Conservation (phyloP, 73 alveolate species). For the Paramecium caudatum region DNA sequence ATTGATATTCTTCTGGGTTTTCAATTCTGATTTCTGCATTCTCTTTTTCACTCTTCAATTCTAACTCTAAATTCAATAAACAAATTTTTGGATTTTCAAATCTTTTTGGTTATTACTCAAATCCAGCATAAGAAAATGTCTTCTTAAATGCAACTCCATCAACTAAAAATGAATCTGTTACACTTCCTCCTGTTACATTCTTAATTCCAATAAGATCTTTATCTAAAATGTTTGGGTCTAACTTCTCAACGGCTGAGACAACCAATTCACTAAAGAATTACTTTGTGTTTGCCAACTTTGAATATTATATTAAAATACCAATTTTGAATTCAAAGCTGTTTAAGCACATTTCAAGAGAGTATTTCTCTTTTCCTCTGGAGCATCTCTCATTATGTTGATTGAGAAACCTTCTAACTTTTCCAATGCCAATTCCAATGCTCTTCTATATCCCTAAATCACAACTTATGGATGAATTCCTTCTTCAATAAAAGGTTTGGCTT, state of each 20-base stretch:
- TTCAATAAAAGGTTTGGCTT: conserved; percentile 93
- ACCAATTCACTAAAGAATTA: conserved; percentile 97
- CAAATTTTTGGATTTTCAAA: conserved; percentile 94
- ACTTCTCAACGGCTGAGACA: conserved; percentile 94
- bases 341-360: conserved; percentile 90
- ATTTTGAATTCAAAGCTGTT: conserved; percentile 90
- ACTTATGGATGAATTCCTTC: conserved; percentile 96
- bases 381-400: conserved; percentile 81
- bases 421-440: conserved; percentile 84
- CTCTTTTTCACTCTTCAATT: conserved; percentile 97
- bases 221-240: conserved; percentile 89
- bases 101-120: conserved; percentile 97
- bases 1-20: conserved; percentile 95
- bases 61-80: conserved; percentile 94
- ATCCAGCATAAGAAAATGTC: conserved; percentile 97
- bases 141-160: conserved; percentile 99
- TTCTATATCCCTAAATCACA: conserved; percentile 93
- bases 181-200: conserved; percentile 95
- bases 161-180: conserved; percentile 89
- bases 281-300: conserved; percentile 88
- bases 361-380: conserved; percentile 87
- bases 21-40: conserved; percentile 97
- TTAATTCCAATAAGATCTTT: conserved; percentile 93
- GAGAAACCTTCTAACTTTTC: conserved; percentile 87
- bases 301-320: conserved; percentile 38